Percentiles rank a stretch among this genome's conserved stretches.
These are phyloP conservation scores for Cubamyces sp. DNA, from an alignment of 768 basidiomycete species.

Conservation along the genomic window DNA sequence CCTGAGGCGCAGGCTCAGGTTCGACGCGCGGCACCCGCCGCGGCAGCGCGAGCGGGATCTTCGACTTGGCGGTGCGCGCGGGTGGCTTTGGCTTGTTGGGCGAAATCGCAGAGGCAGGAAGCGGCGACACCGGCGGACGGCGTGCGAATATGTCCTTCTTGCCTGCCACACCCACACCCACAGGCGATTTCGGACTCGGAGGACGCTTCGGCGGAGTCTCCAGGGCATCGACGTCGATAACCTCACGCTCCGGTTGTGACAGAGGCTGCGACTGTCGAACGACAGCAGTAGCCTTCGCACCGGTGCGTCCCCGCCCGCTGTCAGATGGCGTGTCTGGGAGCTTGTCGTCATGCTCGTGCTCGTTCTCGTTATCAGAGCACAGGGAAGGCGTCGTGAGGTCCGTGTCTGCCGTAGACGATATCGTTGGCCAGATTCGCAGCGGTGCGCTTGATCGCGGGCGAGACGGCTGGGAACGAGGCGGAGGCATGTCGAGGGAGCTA, in stretches of 20 bases:
- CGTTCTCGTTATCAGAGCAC: conserved; percentile 71
- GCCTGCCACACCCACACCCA: background rate
- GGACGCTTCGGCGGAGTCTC: conserved; percentile 6
- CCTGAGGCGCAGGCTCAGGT: background rate
- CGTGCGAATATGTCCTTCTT: conserved; percentile 53
- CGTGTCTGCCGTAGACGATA: conserved; percentile 43
- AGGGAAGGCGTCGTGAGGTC: conserved; percentile 67
- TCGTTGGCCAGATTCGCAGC: conserved; percentile 37
- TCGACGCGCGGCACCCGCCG: conserved; percentile 3
- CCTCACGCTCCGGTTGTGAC: conserved; percentile 18
- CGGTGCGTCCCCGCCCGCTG: conserved; percentile 30
- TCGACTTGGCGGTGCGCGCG: conserved; percentile 38
- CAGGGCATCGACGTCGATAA: conserved; percentile 31
- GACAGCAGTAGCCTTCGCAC: background rate
- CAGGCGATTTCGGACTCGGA: background rate
- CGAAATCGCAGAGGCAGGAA: conserved; percentile 46
- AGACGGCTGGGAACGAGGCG: conserved; percentile 15
- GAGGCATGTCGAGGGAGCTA: conserved; percentile 6
- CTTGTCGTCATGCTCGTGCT: conserved; percentile 45
- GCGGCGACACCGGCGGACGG: conserved; percentile 66
- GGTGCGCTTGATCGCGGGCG: conserved; percentile 10
- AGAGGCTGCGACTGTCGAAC: background rate
- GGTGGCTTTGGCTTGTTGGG: conserved; percentile 65
- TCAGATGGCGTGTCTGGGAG: conserved; percentile 56
- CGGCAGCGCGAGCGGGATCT: conserved; percentile 11